These are phyloP conservation scores for sunflower (Helianthus annuus) DNA, from an alignment of 129 eudicot species.

Conservation along the genomic window HanXRQr2.0-SUNRISE NC_035449.2:3871513-3872012, in stretches of 20 bases:
- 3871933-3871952: too few relatives aligned
- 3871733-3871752: not conserved
- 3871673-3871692: not conserved
- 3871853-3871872: not conserved
- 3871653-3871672: constrained; percentile 24
- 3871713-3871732: not conserved
- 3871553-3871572: constrained; percentile 1
- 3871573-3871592: constrained; percentile 18
- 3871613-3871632: constrained; percentile 32
- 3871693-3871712: not conserved
- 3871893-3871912: too few relatives aligned
- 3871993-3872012: too few relatives aligned
- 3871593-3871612: constrained; percentile 20
- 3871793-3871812: not conserved
- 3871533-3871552: not conserved
- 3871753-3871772: not conserved
- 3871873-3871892: not conserved
- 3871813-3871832: not conserved
- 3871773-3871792: not conserved
- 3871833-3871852: not conserved
- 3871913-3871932: too few relatives aligned
- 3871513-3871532: not conserved
- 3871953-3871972: too few relatives aligned
- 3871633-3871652: constrained; percentile 33
- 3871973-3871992: too few relatives aligned